Evolutionary conservation across 345 rosid genomes (phyloP).

Genomic region (Toxicodendron radicans): DNA sequence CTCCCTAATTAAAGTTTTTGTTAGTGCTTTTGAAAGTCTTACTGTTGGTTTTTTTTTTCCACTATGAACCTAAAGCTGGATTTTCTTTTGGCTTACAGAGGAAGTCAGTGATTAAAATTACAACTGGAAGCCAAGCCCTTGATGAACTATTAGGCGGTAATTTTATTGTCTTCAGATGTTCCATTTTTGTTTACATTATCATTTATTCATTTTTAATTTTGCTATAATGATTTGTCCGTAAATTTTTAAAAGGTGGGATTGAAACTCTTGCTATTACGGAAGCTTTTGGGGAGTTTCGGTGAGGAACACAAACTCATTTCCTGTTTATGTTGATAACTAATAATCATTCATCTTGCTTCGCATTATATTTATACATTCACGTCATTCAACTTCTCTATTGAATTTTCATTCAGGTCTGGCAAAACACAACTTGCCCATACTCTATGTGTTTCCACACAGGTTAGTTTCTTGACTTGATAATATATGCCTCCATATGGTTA

Average conservation of each 20-base stretch:
- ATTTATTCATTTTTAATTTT: not conserved
- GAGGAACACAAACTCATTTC: slow-evolving; percentile 30
- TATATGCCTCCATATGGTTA: not conserved
- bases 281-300: slow-evolving; percentile 96
- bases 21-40: not conserved
- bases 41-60: not conserved
- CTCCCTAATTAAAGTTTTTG: not conserved
- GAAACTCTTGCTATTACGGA: slow-evolving; percentile 81
- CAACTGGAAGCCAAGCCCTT: slow-evolving; percentile 95
- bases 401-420: slow-evolving; percentile 62
- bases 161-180: slow-evolving; percentile 4
- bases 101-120: slow-evolving; percentile 67
- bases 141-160: slow-evolving; percentile 89
- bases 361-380: slow-evolving; percentile 7
- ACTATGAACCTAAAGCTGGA: not conserved
- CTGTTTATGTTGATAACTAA: not conserved
- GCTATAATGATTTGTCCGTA: not conserved
- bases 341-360: not conserved
- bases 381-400: not conserved
- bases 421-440: slow-evolving; percentile 93
- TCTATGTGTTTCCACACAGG: slow-evolving; percentile 84
- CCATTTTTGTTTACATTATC: not conserved
- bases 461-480: slow-evolving; percentile 29
- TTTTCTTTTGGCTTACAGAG: slow-evolving; percentile 39
- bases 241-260: slow-evolving; percentile 64